Evolutionary conservation across 2,329 filamentous ascomycete species (phyloP), one percentile per base, ranked within the genome.

Genomic region (Exophiala sp.): DNA sequence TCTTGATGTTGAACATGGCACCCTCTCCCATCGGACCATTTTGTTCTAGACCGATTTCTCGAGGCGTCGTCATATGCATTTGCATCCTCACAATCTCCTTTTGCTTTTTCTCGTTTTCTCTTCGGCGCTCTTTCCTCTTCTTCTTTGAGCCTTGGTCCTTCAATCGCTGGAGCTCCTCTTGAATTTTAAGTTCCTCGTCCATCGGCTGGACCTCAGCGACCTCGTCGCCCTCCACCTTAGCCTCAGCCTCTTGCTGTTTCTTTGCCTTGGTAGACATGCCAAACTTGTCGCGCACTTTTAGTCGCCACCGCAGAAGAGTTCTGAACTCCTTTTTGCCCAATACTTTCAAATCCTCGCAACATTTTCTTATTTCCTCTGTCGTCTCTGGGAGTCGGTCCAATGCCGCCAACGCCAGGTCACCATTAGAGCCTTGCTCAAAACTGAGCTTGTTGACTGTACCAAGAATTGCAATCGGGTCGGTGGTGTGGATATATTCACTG

Each of bases 21-120:
- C 90, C 88, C 39, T 90, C 85, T 20, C 89, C 91, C 46, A 82
- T 77, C 0, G 89, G 88, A 0, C 89, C 89, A 20, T 82, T 75
- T 71, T 94, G 90, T 68, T 96, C 94, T 74, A 95, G 82, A 65
- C 94, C 94, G 59, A 99, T 96, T 61, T 99, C 94, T 78, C 90
- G 94, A 6, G 94, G 94, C 0, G 91, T 88, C 2, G 86, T 87
- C 94, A 99, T 99, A 74, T 96, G 87, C 76, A 99, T 84, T 71
- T 99, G 94, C 87, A 99, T 87, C 33, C 94, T 85, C n/a, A 95
- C 80, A 56, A 97, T 90, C 61, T 97, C 94, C 63, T 89, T 94
- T 63, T 94, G 89, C 72, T 95, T 97, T 70, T 85, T 85, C 71
- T 99, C 94, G 62, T 99, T 99, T 56, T 95, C 91, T 64, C 81